These are phyloP conservation scores for Ophiostoma quercus DNA, from an alignment of 2,329 filamentous ascomycete genomes.

Conservation along the genomic window DNA sequence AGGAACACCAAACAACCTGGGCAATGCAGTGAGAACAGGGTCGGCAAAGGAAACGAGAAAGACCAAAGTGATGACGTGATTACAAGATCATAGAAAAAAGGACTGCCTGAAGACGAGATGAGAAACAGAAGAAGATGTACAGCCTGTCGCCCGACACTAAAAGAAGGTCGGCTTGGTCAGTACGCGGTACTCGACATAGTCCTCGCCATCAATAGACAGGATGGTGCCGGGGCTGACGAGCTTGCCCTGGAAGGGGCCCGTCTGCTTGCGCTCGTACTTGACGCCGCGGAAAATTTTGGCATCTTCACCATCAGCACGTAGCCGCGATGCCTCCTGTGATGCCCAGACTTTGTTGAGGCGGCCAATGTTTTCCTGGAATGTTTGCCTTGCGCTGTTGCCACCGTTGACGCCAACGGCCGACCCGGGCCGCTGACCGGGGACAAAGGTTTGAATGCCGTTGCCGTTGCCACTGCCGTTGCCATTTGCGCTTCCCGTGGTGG, in stretches of 20 bases:
- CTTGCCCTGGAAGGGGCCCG: conserved; percentile 57
- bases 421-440: not conserved
- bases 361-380: conserved; percentile 47
- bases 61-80: not conserved
- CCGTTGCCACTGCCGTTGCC: not conserved
- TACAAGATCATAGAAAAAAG: not conserved
- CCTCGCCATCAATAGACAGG: conserved; percentile 60
- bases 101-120: not conserved
- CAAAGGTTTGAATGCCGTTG: not conserved
- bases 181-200: conserved; percentile 62
- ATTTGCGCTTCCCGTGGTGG: conserved; percentile 10
- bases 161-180: conserved; percentile 60
- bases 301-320: conserved; percentile 44
- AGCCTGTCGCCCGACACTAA: conserved; percentile 30
- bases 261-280: conserved; percentile 58
- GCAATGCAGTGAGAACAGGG: not conserved
- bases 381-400: conserved; percentile 28
- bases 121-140: conserved; percentile 8
- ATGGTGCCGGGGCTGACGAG: conserved; percentile 58
- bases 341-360: conserved; percentile 54
- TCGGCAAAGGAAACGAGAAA: not conserved
- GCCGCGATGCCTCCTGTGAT: conserved; percentile 46
- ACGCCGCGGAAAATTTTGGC: conserved; percentile 55
- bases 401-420: not conserved
- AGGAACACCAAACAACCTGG: not conserved